Evolutionary conservation across 78 protist species (phyloP).

Genomic region (Dictyostelium purpureum): DNA sequence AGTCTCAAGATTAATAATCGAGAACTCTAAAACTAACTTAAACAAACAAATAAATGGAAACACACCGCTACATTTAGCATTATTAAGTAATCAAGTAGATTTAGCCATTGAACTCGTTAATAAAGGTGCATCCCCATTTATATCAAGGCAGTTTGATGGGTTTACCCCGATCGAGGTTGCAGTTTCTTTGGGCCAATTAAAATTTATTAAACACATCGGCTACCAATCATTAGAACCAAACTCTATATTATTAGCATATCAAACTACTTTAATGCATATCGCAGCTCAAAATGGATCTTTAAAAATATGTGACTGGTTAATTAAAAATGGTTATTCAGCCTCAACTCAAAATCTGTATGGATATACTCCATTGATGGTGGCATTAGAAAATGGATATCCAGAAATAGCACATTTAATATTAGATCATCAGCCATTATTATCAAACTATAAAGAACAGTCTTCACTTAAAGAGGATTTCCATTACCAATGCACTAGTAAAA

Average conservation of each 20-base stretch:
- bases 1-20: background rate
- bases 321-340: constrained; percentile 1
- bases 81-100: background rate
- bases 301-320: background rate
- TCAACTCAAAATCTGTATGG: constrained; percentile 40
- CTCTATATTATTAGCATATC: background rate
- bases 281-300: constrained; percentile 15
- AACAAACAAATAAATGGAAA: constrained; percentile 10
- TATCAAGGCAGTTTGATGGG: background rate
- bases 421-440: background rate
- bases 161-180: constrained; percentile 20
- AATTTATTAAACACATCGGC: background rate
- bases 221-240: too few species aligned
- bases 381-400: constrained; percentile 25
- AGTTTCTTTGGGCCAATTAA: background rate
- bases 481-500: background rate
- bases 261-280: constrained; percentile 30
- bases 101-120: background rate
- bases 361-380: constrained; percentile 5
- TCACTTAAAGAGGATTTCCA: background rate
- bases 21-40: background rate
- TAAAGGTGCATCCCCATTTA: background rate
- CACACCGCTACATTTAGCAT: constrained; percentile 23
- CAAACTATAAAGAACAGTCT: background rate
- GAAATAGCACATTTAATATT: constrained; percentile 38